Evolutionary conservation across 768 basidiomycete genomes (phyloP).

Genomic region (Kwoniella bestiolae): DNA sequence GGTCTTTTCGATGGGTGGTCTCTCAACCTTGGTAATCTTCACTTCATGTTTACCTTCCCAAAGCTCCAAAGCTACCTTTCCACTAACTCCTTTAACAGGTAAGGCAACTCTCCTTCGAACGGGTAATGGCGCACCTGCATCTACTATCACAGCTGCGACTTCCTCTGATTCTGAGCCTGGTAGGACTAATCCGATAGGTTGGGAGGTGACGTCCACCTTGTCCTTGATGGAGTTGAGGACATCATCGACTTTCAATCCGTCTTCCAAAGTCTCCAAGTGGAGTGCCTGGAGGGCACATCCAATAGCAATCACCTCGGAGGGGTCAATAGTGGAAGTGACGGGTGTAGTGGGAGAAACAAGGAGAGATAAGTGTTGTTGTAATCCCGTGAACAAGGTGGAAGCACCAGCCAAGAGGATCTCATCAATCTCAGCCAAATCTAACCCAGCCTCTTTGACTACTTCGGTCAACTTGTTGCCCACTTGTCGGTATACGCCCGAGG

Average conservation of each 20-base stretch:
- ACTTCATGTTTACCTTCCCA: constrained; percentile 59
- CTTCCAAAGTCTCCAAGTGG: constrained; percentile 52
- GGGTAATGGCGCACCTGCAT: constrained; percentile 57
- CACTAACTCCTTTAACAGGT: constrained; percentile 49
- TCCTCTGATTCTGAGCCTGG: constrained; percentile 50
- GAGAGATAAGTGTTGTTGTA: constrained; percentile 56
- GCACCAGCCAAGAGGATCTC: constrained; percentile 61
- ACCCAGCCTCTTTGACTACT: constrained; percentile 53
- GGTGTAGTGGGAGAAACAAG: constrained; percentile 57
- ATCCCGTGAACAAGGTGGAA: constrained; percentile 59
- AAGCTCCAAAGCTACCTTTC: constrained; percentile 56
- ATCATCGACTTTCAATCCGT: constrained; percentile 48
- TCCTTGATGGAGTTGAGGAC: constrained; percentile 48
- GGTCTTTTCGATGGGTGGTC: constrained; percentile 39
- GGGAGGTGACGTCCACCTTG: constrained; percentile 42
- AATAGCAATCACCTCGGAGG: constrained; percentile 60
- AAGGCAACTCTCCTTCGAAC: constrained; percentile 58
- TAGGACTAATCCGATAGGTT: constrained; percentile 59
- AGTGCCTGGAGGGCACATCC: constrained; percentile 59
- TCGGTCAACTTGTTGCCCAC: constrained; percentile 55
- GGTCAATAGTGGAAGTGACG: constrained; percentile 58
- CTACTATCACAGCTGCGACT: constrained; percentile 43
- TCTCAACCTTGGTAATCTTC: constrained; percentile 56
- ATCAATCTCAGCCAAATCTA: constrained; percentile 59
- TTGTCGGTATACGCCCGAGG: constrained; percentile 56